Percentiles rank a stretch among this genome's conserved stretches.
Conservation (phyloP, 306 rosid genomes). For the Castanea sativa region DNA sequence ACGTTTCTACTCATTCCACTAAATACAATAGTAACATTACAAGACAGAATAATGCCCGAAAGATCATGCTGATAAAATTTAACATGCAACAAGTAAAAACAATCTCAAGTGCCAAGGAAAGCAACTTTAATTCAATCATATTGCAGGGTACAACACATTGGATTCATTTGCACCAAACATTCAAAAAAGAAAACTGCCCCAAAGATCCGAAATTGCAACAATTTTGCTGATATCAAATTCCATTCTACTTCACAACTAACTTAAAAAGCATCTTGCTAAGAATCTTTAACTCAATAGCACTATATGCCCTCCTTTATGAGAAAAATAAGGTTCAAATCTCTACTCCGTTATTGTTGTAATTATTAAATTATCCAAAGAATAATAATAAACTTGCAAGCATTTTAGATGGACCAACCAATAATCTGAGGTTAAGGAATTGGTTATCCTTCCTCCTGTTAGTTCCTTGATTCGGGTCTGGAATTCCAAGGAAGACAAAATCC, state of each 20-base stretch:
- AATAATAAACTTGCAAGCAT: neutral
- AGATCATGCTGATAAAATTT: conserved; percentile 4
- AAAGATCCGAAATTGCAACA: neutral
- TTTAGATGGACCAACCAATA: neutral
- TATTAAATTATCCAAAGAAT: no score
- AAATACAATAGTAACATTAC: conserved; percentile 4
- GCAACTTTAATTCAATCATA: neutral
- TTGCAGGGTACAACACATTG: neutral
- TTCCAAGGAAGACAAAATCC: neutral
- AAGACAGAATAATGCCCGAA: conserved; percentile 9
- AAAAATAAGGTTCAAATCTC: no score
- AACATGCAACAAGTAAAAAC: neutral
- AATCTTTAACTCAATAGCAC: no score
- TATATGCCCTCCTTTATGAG: no score
- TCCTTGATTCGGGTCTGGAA: neutral
- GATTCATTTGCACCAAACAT: neutral
- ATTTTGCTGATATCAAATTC: neutral
- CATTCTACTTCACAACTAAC: no score
- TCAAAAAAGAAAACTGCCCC: neutral
- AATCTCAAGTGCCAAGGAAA: neutral
- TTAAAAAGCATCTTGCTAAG: no score
- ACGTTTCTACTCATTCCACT: conserved; percentile 3
- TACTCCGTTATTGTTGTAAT: no score
- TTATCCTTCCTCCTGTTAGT: neutral
- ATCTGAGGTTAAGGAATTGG: neutral